Percentiles rank a stretch among this genome's conserved stretches.
Evolutionary conservation across 1,139 yeast species (phyloP).

Genomic region (Candida freyschussii): DNA sequence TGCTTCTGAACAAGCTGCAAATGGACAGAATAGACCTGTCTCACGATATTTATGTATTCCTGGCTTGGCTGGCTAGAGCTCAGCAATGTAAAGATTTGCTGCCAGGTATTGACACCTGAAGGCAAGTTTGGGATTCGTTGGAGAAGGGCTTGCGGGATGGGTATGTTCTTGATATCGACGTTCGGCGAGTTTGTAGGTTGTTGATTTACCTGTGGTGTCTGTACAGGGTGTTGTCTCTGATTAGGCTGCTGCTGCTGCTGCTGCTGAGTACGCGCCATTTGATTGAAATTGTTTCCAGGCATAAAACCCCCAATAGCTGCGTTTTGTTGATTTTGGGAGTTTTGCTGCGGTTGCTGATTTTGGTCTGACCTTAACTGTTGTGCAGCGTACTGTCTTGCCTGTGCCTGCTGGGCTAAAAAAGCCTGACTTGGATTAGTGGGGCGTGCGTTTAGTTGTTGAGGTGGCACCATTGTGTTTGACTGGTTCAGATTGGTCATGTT

Average conservation of each 20-base stretch:
- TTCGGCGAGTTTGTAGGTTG: slow-evolving; percentile 12
- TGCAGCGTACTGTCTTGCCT: slow-evolving; percentile 45
- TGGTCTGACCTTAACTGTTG: slow-evolving; percentile 28
- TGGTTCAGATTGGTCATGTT: too few relatives aligned
- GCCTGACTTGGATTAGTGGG: slow-evolving; percentile 29
- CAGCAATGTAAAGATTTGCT: slow-evolving; percentile 68
- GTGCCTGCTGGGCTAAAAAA: slow-evolving; percentile 47
- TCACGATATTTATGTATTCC: slow-evolving; percentile 49
- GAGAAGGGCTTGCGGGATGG: slow-evolving; percentile 72
- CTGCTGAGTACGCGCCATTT: slow-evolving; percentile 22
- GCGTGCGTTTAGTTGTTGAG: slow-evolving; percentile 11
- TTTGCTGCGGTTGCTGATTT: slow-evolving; percentile 14
- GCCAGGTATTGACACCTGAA: slow-evolving; percentile 79
- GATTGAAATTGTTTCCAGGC: slow-evolving; percentile 8
- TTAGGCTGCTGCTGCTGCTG: slow-evolving; percentile 20
- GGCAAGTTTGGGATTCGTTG: slow-evolving; percentile 76
- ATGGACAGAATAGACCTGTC: slow-evolving; percentile 60
- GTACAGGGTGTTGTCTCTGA: slow-evolving; percentile 25
- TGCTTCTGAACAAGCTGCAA: slow-evolving; percentile 38
- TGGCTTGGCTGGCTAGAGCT: slow-evolving; percentile 54
- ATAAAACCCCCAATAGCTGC: slow-evolving; percentile 3
- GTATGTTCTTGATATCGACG: slow-evolving; percentile 46
- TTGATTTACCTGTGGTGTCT: slow-evolving; percentile 1
- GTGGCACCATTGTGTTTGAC: too few relatives aligned
- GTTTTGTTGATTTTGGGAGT: slow-evolving; percentile 4